Evolutionary conservation across 257 asterid species (phyloP).

Genomic region (Verbena officinalis): DNA sequence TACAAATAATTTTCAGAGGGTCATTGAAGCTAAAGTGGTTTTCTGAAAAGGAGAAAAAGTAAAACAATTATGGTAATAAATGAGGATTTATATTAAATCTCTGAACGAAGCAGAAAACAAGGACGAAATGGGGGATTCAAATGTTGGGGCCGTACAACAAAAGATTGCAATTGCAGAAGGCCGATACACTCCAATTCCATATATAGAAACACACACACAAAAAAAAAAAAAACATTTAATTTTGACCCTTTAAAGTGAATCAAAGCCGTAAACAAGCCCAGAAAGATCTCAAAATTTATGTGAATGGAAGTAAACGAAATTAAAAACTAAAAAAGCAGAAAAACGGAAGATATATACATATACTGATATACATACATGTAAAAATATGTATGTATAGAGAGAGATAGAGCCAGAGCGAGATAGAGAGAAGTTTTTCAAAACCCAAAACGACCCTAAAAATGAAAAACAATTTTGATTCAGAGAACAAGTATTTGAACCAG

Average conservation of each 20-base stretch:
- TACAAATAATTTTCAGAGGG: too few species aligned
- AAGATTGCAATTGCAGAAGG: conserved; percentile 37
- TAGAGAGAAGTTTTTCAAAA: too few species aligned
- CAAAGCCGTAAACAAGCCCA: conserved; percentile 8
- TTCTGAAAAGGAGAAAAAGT: not conserved
- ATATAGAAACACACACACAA: conserved; percentile 27
- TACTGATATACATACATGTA: not conserved
- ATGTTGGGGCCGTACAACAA: conserved; percentile 43
- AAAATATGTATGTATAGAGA: not conserved
- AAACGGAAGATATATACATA: not conserved
- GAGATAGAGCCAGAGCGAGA: not conserved
- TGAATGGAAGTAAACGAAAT: conserved; percentile 1
- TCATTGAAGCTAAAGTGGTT: not conserved
- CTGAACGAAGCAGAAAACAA: conserved; percentile 28
- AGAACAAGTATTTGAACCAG: not conserved
- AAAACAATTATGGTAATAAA: conserved; percentile 28
- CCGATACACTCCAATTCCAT: conserved; percentile 27
- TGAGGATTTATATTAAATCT: conserved; percentile 16
- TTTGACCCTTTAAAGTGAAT: conserved; percentile 22
- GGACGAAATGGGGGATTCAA: conserved; percentile 57
- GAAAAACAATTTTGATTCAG: not conserved
- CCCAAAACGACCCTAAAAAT: not conserved
- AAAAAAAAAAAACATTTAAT: conserved; percentile 9
- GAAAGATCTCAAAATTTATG: conserved; percentile 31
- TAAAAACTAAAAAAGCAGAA: not conserved